Conservation (phyloP, 805 yeast genomes). For the Starmerella etchellsii region DNA sequence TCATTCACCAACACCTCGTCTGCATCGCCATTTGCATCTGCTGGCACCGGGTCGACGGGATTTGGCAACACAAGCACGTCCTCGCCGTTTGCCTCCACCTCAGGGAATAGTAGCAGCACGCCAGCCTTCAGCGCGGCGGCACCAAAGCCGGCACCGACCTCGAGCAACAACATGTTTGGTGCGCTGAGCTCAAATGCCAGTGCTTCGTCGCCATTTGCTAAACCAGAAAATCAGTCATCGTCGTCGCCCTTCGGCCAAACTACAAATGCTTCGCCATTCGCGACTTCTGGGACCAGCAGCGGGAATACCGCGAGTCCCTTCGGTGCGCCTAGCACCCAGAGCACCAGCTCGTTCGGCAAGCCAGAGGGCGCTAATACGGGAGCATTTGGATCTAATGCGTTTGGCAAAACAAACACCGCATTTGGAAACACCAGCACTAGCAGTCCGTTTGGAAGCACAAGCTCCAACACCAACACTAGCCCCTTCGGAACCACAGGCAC, state of each 20-base stretch:
- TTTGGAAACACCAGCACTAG: neutral
- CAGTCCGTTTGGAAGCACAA: neutral
- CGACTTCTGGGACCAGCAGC: too few species aligned
- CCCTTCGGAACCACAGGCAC: too few species aligned
- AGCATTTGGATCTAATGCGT: too few species aligned
- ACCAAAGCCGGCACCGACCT: neutral
- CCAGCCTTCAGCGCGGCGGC: neutral
- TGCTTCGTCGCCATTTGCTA: neutral
- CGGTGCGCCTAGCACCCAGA: too few species aligned
- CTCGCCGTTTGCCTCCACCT: slow-evolving; percentile 1
- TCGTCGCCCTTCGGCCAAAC: slow-evolving; percentile 7
- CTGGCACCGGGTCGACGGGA: slow-evolving; percentile 3
- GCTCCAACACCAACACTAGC: too few species aligned
- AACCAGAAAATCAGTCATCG: neutral
- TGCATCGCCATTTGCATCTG: slow-evolving; percentile 1
- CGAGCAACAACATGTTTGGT: neutral
- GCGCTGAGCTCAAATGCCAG: neutral
- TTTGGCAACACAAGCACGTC: neutral
- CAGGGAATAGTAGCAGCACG: neutral
- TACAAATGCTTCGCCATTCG: neutral
- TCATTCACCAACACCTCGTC: slow-evolving; percentile 1
- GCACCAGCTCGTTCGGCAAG: too few species aligned
- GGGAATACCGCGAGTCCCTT: too few species aligned
- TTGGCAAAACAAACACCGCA: too few species aligned
- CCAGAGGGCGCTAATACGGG: too few species aligned